Percentiles rank a stretch among this genome's conserved stretches.
These are phyloP conservation scores for Stephania yunnanensis DNA, from an alignment of 164 flowering plant species.

Conservation along the genomic window DNA sequence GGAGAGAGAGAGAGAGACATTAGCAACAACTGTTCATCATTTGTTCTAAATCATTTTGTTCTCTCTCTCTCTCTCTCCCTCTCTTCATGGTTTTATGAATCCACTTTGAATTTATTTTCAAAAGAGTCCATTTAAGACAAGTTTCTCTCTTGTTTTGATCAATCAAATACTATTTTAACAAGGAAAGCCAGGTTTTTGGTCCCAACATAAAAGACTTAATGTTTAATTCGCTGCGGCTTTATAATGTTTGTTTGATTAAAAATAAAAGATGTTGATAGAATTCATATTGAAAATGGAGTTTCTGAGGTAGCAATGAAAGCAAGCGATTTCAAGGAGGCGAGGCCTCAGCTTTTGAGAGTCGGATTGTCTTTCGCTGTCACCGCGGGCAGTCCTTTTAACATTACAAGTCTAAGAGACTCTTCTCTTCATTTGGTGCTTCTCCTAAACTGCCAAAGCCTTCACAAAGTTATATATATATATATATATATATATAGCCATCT, in stretches of 20 bases:
- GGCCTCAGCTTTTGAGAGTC: slow-evolving; percentile 49
- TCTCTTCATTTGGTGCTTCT: not conserved
- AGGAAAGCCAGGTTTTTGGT: not conserved
- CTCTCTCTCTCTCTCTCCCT: not conserved
- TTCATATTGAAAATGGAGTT: not conserved
- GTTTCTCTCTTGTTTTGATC: not conserved
- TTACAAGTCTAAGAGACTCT: slow-evolving; percentile 20
- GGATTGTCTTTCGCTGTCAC: slow-evolving; percentile 74
- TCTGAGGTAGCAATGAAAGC: not conserved
- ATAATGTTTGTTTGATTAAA: not conserved
- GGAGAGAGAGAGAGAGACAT: not conserved
- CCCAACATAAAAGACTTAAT: not conserved
- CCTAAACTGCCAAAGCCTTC: slow-evolving; percentile 8
- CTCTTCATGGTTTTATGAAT: not conserved
- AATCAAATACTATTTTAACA: not conserved
- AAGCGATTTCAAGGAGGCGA: not conserved
- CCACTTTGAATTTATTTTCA: too few relatives aligned
- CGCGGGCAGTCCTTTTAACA: slow-evolving; percentile 56
- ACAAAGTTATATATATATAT: slow-evolving; percentile 31
- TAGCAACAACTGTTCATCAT: not conserved
- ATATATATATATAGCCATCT: too few relatives aligned
- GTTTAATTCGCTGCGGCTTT: not conserved
- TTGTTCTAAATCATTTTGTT: not conserved
- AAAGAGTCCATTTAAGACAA: not conserved
- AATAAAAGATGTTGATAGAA: not conserved